phyloP scores from a whole-genome alignment of 2,329 filamentous ascomycete genomes.

The Fusarium humuli region DNA sequence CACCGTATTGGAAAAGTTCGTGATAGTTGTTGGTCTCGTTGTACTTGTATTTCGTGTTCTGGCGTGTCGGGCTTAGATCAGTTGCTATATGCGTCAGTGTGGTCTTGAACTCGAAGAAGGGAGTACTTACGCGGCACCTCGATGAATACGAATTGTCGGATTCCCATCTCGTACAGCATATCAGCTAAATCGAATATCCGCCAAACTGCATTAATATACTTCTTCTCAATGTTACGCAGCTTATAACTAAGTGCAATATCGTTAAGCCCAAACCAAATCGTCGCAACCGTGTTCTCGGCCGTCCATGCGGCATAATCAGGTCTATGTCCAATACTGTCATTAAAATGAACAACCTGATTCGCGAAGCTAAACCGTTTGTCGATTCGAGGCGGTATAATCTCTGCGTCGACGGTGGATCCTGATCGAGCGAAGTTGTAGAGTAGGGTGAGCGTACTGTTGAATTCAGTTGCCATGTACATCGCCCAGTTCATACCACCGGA shows the following conservation, averaged over 20 bases:
- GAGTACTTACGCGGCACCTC: not conserved
- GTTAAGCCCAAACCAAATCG: slow-evolving; percentile 8
- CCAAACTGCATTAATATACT: not conserved
- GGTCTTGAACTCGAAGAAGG: too few relatives aligned
- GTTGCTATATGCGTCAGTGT: not conserved
- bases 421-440: slow-evolving; percentile 9
- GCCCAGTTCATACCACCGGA: slow-evolving; percentile 1
- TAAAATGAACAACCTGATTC: slow-evolving; percentile 3
- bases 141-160: slow-evolving; percentile 3
- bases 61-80: not conserved
- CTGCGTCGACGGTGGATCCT: not conserved
- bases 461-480: not conserved
- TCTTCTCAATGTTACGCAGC: not conserved
- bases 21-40: not conserved
- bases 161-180: not conserved
- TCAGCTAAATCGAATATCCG: not conserved
- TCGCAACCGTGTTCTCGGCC: not conserved
- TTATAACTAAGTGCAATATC: not conserved
- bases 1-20: not conserved
- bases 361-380: not conserved
- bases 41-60: not conserved
- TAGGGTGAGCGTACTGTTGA: slow-evolving; percentile 5
- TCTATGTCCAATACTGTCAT: not conserved
- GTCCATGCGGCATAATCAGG: slow-evolving; percentile 10
- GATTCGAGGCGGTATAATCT: not conserved